These are phyloP conservation scores for Plectosphaerella sp. DNA, from an alignment of 2,329 filamentous ascomycete species.

Conservation along the genomic window DNA sequence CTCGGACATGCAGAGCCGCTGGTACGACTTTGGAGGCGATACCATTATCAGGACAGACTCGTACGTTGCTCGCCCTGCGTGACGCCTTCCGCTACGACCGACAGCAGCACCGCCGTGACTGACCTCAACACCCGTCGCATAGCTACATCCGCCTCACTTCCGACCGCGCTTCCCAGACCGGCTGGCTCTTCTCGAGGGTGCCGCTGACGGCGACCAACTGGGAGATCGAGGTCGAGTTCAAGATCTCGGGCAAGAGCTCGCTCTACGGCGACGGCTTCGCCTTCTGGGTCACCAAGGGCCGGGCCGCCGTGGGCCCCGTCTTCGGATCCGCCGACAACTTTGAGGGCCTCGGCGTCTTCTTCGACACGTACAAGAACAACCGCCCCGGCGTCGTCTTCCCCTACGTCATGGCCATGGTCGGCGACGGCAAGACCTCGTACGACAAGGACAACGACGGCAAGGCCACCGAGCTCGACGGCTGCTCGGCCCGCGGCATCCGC, in stretches of 20 bases:
- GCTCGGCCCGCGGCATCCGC: constrained; percentile 88
- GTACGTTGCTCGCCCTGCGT: constrained; percentile 47
- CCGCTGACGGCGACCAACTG: constrained; percentile 97
- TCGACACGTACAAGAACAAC: constrained; percentile 99
- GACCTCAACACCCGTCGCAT: not conserved
- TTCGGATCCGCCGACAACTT: constrained; percentile 88
- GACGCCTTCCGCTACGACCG: too few species aligned
- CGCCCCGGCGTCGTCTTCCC: constrained; percentile 92
- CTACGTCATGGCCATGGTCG: constrained; percentile 97
- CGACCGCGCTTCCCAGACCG: constrained; percentile 83
- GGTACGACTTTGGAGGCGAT: constrained; percentile 98
- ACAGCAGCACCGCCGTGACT: not conserved
- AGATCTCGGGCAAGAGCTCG: constrained; percentile 82
- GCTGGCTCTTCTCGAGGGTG: constrained; percentile 91
- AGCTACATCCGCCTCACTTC: constrained; percentile 92
- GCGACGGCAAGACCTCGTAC: constrained; percentile 83
- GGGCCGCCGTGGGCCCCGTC: constrained; percentile 73
- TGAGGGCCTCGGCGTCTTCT: constrained; percentile 89
- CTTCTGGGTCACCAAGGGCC: constrained; percentile 96
- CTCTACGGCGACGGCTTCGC: constrained; percentile 96
- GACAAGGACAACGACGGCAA: constrained; percentile 95
- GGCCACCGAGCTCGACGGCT: constrained; percentile 85
- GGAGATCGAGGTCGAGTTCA: constrained; percentile 97
- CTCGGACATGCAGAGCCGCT: constrained; percentile 95
- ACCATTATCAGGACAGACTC: constrained; percentile 73